Evolutionary conservation across 2,329 filamentous ascomycete genomes (phyloP).

Genomic region (Colletotrichum sp.): DNA sequence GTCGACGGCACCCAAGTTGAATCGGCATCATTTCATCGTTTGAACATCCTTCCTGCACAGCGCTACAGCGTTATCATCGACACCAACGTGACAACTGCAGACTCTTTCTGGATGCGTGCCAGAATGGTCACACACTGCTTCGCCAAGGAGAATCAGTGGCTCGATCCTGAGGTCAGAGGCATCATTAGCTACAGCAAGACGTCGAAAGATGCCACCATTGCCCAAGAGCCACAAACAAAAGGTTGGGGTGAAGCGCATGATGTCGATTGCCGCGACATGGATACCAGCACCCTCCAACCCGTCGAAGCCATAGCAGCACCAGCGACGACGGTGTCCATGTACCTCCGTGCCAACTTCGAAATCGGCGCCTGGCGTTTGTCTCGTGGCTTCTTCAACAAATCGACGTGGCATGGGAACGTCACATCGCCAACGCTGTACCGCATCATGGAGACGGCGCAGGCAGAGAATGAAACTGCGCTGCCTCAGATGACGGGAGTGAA

Average conservation of each 20-base stretch:
- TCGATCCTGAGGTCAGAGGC: slow-evolving; percentile 34
- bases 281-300: slow-evolving; percentile 51
- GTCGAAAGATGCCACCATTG: background rate
- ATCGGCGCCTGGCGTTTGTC: slow-evolving; percentile 59
- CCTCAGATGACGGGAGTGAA: slow-evolving; percentile 30
- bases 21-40: slow-evolving; percentile 60
- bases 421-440: slow-evolving; percentile 41
- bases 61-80: slow-evolving; percentile 72
- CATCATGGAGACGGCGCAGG: slow-evolving; percentile 30
- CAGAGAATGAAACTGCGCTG: background rate
- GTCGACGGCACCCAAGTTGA: slow-evolving; percentile 73
- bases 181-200: slow-evolving; percentile 33
- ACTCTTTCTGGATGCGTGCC: slow-evolving; percentile 70
- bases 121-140: slow-evolving; percentile 47
- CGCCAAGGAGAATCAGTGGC: slow-evolving; percentile 31
- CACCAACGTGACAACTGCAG: slow-evolving; percentile 57
- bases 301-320: slow-evolving; percentile 39
- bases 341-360: slow-evolving; percentile 58
- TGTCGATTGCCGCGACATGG: slow-evolving; percentile 57
- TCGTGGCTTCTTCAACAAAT: slow-evolving; percentile 60
- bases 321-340: slow-evolving; percentile 43
- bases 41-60: slow-evolving; percentile 74
- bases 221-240: slow-evolving; percentile 40
- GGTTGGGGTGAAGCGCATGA: slow-evolving; percentile 55
- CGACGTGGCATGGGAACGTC: slow-evolving; percentile 48